A percentile compares a stretch with the other conserved stretches of the same genome.
Evolutionary conservation across 345 rosid species (phyloP).

Genomic region (Moringa oleifera): DNA sequence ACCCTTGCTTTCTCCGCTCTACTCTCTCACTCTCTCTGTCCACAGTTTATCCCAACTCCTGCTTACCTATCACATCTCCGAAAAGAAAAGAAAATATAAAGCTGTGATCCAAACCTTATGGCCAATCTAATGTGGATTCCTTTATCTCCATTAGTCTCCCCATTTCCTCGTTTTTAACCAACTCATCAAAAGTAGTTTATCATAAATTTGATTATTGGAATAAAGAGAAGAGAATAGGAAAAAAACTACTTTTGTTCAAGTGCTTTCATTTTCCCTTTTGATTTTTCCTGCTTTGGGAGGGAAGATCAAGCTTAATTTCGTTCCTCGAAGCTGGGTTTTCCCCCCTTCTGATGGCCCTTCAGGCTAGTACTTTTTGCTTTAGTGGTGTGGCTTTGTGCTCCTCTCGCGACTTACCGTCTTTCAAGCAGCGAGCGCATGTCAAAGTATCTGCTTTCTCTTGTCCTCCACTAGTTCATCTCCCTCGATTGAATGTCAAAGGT

Average conservation of each 20-base stretch:
- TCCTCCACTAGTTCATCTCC: slow-evolving; percentile 4
- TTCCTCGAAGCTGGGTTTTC: not conserved
- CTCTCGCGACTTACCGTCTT: slow-evolving; percentile 7
- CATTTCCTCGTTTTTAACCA: not conserved
- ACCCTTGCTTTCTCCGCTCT: not conserved
- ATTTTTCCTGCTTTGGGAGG: not conserved
- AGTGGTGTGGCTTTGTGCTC: slow-evolving; percentile 16
- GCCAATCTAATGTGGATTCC: not conserved
- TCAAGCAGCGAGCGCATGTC: slow-evolving; percentile 13
- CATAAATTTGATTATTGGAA: too few species aligned
- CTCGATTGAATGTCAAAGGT: slow-evolving; percentile 30
- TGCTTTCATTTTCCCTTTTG: too few species aligned
- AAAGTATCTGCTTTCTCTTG: slow-evolving; percentile 13
- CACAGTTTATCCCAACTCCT: too few species aligned
- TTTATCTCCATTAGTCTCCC: not conserved
- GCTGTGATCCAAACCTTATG: not conserved
- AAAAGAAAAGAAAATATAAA: too few species aligned
- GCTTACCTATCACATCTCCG: too few species aligned
- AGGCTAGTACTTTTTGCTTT: slow-evolving; percentile 22
- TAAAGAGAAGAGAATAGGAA: too few species aligned
- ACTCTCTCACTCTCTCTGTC: not conserved
- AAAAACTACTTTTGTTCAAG: not conserved
- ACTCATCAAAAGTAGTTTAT: too few species aligned
- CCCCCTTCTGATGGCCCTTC: slow-evolving; percentile 23
- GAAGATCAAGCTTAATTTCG: not conserved